phyloP scores from a whole-genome alignment of 2,329 filamentous ascomycete species.

The Cercospora sp. region DNA sequence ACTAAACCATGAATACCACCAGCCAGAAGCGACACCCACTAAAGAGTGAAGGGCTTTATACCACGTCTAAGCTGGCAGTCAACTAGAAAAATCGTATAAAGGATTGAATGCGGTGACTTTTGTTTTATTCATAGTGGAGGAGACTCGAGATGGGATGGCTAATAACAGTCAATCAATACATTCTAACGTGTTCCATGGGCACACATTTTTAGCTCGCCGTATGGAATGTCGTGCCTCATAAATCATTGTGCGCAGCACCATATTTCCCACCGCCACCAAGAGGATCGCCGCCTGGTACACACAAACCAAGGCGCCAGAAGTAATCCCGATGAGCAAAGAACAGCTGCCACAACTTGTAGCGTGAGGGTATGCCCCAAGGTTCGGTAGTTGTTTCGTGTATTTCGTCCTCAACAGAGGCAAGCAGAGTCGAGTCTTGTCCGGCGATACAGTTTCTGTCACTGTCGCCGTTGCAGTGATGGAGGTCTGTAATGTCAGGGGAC shows the following conservation, averaged over 20 bases:
- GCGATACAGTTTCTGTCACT: conserved; percentile 72
- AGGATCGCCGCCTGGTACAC: conserved; percentile 61
- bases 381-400: conserved; percentile 39
- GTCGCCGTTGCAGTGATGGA: conserved; percentile 71
- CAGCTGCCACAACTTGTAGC: conserved; percentile 82
- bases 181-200: neutral
- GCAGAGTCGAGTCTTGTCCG: conserved; percentile 51
- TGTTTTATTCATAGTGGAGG: neutral
- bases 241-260: conserved; percentile 33
- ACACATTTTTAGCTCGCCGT: neutral
- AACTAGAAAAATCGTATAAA: neutral
- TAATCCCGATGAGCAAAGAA: conserved; percentile 95
- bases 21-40: no score
- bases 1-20: no score
- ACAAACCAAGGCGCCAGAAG: conserved; percentile 90
- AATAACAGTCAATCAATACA: neutral
- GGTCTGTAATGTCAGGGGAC: conserved; percentile 66
- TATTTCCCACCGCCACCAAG: conserved; percentile 33
- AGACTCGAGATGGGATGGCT: neutral
- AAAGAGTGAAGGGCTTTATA: no score
- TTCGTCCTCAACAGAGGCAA: conserved; percentile 31
- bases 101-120: neutral
- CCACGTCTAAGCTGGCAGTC: no score
- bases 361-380: conserved; percentile 48
- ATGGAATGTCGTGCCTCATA: conserved; percentile 1